Base-by-base conservation (phyloP, 2,329 filamentous ascomycete genomes). In the Ceratocystis papillata region DNA sequence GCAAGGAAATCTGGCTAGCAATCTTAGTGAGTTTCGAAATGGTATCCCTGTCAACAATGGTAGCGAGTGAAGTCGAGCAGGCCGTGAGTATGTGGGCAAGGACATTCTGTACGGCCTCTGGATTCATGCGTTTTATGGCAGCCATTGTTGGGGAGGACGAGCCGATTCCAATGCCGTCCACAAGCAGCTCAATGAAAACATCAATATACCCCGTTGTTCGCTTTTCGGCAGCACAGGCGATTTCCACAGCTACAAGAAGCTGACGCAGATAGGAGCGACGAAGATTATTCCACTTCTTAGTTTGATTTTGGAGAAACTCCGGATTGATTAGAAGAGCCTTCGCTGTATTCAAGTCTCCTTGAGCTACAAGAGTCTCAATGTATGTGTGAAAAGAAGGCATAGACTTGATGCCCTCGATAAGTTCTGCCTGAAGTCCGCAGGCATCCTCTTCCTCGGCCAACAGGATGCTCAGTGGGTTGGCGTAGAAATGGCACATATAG, bases 401-500 rank as follows among this genome's bases (percentile, higher is more conserved):
- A 67, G 82, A 87, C 45, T 89, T 83, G 6, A 89, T 74, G 10
- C 87, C 85, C 70, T 89, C 83, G 6, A 87, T 74, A 69, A 89
- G 86, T 68, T 87, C 82, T 1, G 76, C 71, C 63, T 87, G 79
- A 0, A 89, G 69, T 3, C 5, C 73, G 69, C 57, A 71, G 15
- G 64, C 22, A 20, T 37, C 66, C 25, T 65, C 70, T 46, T 68
- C 70, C 28, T 68, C 68, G 1, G 76, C 76, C 8, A 85, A 74
- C 44, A 93, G 79, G 3, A 90, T 74, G 68, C 85, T 89, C 2
- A 91, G 77, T 0, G 87, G 83, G 70, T 91, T 93, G 48, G 87
- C 87, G 70, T 90, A 93, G 72, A 89, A 93, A 73, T 91, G 88
- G 67, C 87, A 89, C 89, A 95, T 92, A 72, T 91, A 90, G 0